These are phyloP conservation scores for Theileria equi DNA, from an alignment of 169 alveolate species.

Conservation along the genomic window DNA sequence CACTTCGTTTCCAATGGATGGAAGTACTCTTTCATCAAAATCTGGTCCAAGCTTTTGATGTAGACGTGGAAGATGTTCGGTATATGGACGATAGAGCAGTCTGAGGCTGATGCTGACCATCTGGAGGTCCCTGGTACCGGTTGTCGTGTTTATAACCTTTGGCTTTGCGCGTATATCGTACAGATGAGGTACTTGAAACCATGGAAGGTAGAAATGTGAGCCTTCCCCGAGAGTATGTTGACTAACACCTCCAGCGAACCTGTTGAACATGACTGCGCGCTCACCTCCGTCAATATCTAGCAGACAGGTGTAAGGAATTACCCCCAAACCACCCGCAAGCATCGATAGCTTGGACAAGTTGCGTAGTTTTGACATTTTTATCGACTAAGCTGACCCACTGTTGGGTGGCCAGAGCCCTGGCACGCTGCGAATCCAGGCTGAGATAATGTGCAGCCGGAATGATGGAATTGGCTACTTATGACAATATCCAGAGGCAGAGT, in stretches of 20 bases:
- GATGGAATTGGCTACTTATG: too few relatives aligned
- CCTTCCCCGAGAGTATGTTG: constrained; percentile 89
- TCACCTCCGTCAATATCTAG: constrained; percentile 94
- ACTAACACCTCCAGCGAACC: constrained; percentile 89
- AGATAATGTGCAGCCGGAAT: too few relatives aligned
- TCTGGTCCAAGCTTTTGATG: constrained; percentile 95
- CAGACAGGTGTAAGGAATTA: constrained; percentile 79
- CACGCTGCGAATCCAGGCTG: too few relatives aligned
- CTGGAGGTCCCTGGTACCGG: constrained; percentile 90
- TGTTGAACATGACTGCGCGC: constrained; percentile 90
- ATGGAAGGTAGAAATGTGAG: constrained; percentile 88
- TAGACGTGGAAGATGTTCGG: constrained; percentile 84
- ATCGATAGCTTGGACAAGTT: constrained; percentile 75
- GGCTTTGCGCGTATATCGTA: constrained; percentile 89
- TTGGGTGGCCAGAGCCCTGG: too few relatives aligned
- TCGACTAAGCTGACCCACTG: too few relatives aligned
- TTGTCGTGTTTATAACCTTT: constrained; percentile 89
- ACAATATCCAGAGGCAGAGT: too few relatives aligned
- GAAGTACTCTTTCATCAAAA: constrained; percentile 95
- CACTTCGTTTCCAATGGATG: constrained; percentile 96
- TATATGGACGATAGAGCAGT: constrained; percentile 88
- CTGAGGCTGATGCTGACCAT: constrained; percentile 92
- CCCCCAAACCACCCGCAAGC: constrained; percentile 75
- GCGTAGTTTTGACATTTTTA: constrained; percentile 68
- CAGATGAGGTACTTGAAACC: constrained; percentile 87